These are phyloP conservation scores for Sporothrix variecibatus DNA, from an alignment of 2,329 filamentous ascomycete genomes.

Conservation along the genomic window DNA sequence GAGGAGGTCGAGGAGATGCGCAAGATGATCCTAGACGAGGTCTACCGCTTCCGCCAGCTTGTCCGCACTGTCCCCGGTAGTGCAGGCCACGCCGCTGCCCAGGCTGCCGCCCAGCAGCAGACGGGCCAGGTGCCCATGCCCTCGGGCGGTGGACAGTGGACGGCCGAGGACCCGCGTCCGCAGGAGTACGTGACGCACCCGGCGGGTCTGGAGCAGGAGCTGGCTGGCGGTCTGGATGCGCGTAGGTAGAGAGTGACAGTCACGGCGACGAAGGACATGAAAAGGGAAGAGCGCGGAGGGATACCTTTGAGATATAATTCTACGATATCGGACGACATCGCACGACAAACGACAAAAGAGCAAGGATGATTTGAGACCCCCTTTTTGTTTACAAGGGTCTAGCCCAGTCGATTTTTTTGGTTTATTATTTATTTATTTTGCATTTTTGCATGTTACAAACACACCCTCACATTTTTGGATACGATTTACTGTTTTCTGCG, in stretches of 20 bases:
- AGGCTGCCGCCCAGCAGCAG: constrained; percentile 37
- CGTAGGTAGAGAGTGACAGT: constrained; percentile 31
- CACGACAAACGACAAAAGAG: neutral
- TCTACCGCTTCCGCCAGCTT: constrained; percentile 74
- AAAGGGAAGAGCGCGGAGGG: neutral
- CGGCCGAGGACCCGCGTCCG: constrained; percentile 60
- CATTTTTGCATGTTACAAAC: neutral
- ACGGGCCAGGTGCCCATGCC: constrained; percentile 56
- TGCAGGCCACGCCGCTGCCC: constrained; percentile 30
- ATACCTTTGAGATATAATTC: neutral
- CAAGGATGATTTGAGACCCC: neutral
- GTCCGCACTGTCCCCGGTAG: constrained; percentile 55
- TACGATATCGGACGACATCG: neutral
- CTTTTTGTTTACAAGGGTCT: neutral
- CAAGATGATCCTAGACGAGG: constrained; percentile 95
- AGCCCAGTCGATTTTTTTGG: neutral
- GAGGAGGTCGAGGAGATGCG: constrained; percentile 96
- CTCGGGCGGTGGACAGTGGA: constrained; percentile 55
- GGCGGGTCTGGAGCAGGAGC: constrained; percentile 59
- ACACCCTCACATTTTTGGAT: neutral
- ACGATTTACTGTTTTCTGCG: neutral
- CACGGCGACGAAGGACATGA: neutral
- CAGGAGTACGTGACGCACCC: constrained; percentile 57
- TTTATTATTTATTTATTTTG: neutral
- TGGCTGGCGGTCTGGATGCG: constrained; percentile 61